These are phyloP conservation scores for Diaporthe australafricana DNA, from an alignment of 2,329 filamentous ascomycete genomes.

Conservation along the genomic window DNA sequence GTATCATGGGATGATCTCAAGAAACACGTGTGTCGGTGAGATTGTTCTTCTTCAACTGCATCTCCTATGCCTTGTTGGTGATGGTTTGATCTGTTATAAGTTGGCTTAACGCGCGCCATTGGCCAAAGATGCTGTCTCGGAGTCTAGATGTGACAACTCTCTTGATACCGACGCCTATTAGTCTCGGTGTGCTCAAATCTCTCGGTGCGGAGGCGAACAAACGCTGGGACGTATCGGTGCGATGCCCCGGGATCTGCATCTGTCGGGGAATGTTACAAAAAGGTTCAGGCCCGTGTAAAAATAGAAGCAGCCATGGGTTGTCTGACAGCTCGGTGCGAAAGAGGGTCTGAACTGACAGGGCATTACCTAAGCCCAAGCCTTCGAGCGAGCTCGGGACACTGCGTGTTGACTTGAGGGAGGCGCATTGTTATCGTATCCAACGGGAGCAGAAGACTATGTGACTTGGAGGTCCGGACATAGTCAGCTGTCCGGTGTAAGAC, in stretches of 20 bases:
- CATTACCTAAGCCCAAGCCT: conserved; percentile 16
- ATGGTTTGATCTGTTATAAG: background rate
- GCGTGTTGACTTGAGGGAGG: background rate
- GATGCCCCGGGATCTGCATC: background rate
- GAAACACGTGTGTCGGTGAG: conserved; percentile 3
- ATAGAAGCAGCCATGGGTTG: conserved; percentile 21
- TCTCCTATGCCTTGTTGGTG: background rate
- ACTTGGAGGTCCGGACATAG: background rate
- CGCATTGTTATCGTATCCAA: background rate
- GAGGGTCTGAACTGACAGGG: background rate
- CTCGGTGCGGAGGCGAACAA: conserved; percentile 19
- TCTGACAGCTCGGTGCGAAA: conserved; percentile 12
- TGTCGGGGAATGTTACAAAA: conserved; percentile 21
- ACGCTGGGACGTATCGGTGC: conserved; percentile 14
- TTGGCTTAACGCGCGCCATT: background rate
- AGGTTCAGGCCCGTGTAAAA: conserved; percentile 13
- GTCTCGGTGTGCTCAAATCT: conserved; percentile 11
- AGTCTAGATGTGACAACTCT: background rate
- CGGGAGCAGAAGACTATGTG: background rate
- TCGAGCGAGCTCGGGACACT: background rate
- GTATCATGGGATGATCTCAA: conserved; percentile 12
- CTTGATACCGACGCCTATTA: background rate
- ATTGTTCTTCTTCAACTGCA: background rate
- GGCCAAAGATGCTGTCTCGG: background rate
- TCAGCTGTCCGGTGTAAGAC: background rate